Conservation (phyloP, 2,329 filamentous ascomycete genomes). For the Capronia epimyces region DNA sequence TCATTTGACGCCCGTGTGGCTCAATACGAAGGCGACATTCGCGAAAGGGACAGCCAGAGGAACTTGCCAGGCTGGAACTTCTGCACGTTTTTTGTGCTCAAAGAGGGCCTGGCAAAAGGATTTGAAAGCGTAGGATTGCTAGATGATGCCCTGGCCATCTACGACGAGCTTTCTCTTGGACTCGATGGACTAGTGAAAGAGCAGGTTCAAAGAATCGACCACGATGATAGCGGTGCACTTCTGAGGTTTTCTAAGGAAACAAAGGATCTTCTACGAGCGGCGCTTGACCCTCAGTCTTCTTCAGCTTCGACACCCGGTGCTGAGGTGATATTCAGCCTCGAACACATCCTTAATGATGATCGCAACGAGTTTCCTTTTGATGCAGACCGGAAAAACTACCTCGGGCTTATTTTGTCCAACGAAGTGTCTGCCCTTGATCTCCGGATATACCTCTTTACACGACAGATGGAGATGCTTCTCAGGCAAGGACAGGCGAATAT, state of each 20-base stretch:
- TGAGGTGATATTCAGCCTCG: slow-evolving; percentile 26
- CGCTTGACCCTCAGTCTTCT: slow-evolving; percentile 34
- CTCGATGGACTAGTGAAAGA: slow-evolving; percentile 78
- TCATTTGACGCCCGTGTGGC: slow-evolving; percentile 87
- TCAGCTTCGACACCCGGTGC: slow-evolving; percentile 24
- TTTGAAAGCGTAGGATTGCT: slow-evolving; percentile 95
- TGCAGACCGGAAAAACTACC: slow-evolving; percentile 69
- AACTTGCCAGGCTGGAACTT: slow-evolving; percentile 95
- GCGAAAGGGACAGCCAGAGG: slow-evolving; percentile 84
- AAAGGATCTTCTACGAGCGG: slow-evolving; percentile 53
- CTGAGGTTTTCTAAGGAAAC: slow-evolving; percentile 69
- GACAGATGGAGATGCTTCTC: slow-evolving; percentile 70
- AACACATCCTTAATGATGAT: slow-evolving; percentile 20
- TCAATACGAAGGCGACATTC: slow-evolving; percentile 96
- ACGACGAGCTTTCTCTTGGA: slow-evolving; percentile 86
- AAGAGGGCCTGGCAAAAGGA: slow-evolving; percentile 85
- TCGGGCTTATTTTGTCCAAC: slow-evolving; percentile 86
- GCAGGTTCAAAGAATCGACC: slow-evolving; percentile 56
- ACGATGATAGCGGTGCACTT: slow-evolving; percentile 67
- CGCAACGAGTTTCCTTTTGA: slow-evolving; percentile 35
- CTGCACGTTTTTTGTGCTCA: slow-evolving; percentile 96
- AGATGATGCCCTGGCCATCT: slow-evolving; percentile 89
- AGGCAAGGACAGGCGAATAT: slow-evolving; percentile 10
- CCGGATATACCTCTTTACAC: slow-evolving; percentile 83
- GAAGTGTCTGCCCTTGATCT: slow-evolving; percentile 97